These are phyloP conservation scores for Syzygium oleosum DNA, from an alignment of 345 rosid species.

Conservation along the genomic window DNA sequence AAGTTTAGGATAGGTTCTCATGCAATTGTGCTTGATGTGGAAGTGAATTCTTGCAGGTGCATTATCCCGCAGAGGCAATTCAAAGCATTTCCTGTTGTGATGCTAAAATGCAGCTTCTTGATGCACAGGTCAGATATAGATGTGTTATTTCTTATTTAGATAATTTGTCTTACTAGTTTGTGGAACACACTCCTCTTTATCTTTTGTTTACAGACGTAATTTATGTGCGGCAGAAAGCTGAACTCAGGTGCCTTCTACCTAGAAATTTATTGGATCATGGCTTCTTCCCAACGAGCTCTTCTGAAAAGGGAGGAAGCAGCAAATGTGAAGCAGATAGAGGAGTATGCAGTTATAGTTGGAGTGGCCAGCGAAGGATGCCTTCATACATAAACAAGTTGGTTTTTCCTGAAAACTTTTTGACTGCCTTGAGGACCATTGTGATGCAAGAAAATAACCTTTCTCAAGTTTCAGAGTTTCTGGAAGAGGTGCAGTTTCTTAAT, in stretches of 20 bases:
- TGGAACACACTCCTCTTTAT: neutral
- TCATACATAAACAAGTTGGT: conserved; percentile 66
- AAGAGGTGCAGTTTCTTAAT: conserved; percentile 49
- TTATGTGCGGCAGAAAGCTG: conserved; percentile 48
- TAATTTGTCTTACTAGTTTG: neutral
- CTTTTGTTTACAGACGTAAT: conserved; percentile 1
- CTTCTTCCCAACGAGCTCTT: conserved; percentile 35
- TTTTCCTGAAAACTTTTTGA: conserved; percentile 73
- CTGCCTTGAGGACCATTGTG: conserved; percentile 73
- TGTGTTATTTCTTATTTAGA: neutral
- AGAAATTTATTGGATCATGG: conserved; percentile 56
- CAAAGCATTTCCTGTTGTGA: conserved; percentile 54
- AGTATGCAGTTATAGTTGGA: conserved; percentile 70
- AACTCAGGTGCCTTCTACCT: conserved; percentile 76
- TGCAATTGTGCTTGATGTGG: neutral
- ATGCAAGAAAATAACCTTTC: conserved; percentile 71
- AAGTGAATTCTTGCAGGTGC: conserved; percentile 36
- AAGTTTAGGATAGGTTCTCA: neutral
- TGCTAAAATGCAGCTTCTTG: conserved; percentile 72
- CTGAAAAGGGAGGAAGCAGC: conserved; percentile 20
- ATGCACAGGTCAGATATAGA: conserved; percentile 57
- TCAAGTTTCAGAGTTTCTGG: conserved; percentile 62
- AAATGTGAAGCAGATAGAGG: conserved; percentile 6
- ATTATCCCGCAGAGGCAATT: conserved; percentile 88
- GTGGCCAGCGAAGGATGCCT: conserved; percentile 76